Evolutionary conservation across 306 rosid genomes (phyloP), one percentile per base, ranked within the genome.

Genomic region (Cicer chorassanicum): DNA sequence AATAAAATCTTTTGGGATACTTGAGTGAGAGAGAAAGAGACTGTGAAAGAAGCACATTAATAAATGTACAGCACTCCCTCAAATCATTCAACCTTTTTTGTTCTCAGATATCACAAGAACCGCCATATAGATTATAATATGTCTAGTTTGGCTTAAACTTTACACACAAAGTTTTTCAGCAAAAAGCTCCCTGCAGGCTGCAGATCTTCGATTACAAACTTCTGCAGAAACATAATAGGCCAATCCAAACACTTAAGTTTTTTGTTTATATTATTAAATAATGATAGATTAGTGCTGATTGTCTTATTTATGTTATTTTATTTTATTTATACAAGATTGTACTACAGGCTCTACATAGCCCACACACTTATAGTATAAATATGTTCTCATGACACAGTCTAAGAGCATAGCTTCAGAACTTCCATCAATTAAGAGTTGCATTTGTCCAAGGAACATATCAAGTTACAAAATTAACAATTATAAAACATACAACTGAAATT

Each of bases 381-480:
- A 54, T 56, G 39, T 72, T 72, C 68, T 79, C 79, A 65, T 46
- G 56, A 46, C 34, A 73, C 41, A 13, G 24, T 51, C 48, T 10
- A 56, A 42, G 56, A 45, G 80, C 73, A 51, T 69, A 62, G 50
- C 60, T 63, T 45, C 8, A 51, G 77, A 56, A 73, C 69, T 42
- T 69, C 12, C 40, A 45, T 68, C 39, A 63, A 78, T 29, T n/a
- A 11, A 57, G 51, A 63, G 74, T 60, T 29, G 19, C 15, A 46
- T 55, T 54, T 53, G n/a, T n/a, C n/a, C n/a, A n/a, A n/a, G n/a
- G n/a, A n/a, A n/a, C n/a, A n/a, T n/a, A 43, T 15, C 24, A 10
- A 69, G 19, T 42, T 43, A 63, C 67, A 80, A 42, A 68, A n/a
- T 12, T 42, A 48, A 69, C 70, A 68, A 51, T 39, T 34, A 2